phyloP scores from a whole-genome alignment of 1,139 yeast species.

The Debaryomyces coudertii region DNA sequence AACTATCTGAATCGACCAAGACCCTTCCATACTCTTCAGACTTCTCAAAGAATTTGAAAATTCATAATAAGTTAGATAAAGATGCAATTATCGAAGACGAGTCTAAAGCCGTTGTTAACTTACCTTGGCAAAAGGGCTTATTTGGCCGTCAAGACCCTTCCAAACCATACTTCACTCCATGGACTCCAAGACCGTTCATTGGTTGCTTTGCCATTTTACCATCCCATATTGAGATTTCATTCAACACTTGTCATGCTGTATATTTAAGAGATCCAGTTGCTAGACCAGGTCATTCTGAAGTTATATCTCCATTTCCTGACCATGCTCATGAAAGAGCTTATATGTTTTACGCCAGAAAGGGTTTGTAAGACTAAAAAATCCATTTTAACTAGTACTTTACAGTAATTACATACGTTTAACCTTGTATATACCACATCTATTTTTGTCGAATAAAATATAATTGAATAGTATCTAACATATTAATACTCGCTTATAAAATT shows the following conservation, averaged over 20 bases:
- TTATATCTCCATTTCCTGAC: slow-evolving; percentile 84
- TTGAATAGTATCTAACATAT: background rate
- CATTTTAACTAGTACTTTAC: background rate
- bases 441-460: slow-evolving; percentile 5
- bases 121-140: slow-evolving; percentile 78
- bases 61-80: slow-evolving; percentile 51
- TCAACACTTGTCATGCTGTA: slow-evolving; percentile 90
- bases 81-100: slow-evolving; percentile 62
- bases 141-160: slow-evolving; percentile 79
- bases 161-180: slow-evolving; percentile 91
- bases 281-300: slow-evolving; percentile 96
- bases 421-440: slow-evolving; percentile 9
- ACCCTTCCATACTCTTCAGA: slow-evolving; percentile 51
- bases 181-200: slow-evolving; percentile 92
- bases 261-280: slow-evolving; percentile 96
- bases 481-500: slow-evolving; percentile 1
- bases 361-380: slow-evolving; percentile 44
- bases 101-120: slow-evolving; percentile 46
- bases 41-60: slow-evolving; percentile 59
- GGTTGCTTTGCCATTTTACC: slow-evolving; percentile 94
- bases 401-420: background rate
- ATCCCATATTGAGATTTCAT: slow-evolving; percentile 86
- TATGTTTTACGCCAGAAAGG: slow-evolving; percentile 88
- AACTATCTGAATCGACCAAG: slow-evolving; percentile 32
- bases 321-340: slow-evolving; percentile 92